Percentiles rank a stretch among this genome's conserved stretches.
Evolutionary conservation across 108 stramenopile genomes (phyloP).

Genomic region (Cyclotella sp.): DNA sequence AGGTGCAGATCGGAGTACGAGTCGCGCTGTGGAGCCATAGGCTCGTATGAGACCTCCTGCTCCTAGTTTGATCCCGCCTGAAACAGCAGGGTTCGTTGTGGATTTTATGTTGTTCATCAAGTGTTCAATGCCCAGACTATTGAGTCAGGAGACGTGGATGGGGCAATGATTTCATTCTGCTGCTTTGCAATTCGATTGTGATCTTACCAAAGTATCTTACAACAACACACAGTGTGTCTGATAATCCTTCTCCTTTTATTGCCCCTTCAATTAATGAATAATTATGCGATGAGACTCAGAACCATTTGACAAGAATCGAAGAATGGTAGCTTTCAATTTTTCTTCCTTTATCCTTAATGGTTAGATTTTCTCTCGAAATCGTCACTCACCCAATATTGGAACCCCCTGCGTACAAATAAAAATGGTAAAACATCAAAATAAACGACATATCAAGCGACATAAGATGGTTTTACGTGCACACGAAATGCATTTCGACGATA

Average conservation of each 20-base stretch:
- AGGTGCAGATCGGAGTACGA: constrained; percentile 64
- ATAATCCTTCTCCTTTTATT: constrained; percentile 73
- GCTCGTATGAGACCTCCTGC: constrained; percentile 89
- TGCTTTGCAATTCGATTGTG: background rate
- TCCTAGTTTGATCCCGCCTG: constrained; percentile 82
- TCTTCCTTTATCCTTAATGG: background rate
- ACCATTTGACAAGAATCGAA: background rate
- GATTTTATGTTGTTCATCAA: background rate
- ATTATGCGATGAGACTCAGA: no score
- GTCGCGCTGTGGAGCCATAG: constrained; percentile 77
- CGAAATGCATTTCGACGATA: no score
- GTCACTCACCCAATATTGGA: constrained; percentile 17
- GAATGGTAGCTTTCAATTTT: background rate
- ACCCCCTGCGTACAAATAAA: background rate
- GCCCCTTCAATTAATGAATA: no score
- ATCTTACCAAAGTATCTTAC: constrained; percentile 79
- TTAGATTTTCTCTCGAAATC: background rate
- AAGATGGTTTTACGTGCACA: background rate
- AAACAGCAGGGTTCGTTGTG: background rate
- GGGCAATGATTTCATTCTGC: background rate
- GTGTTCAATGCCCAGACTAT: background rate
- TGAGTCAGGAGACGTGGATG: constrained; percentile 7
- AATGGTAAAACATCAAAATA: background rate
- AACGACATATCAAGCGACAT: background rate
- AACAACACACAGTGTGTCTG: constrained; percentile 76